Evolutionary conservation across 768 basidiomycete species (phyloP), one percentile per base, ranked within the genome.

Genomic region (Tubosaeta brunneosetosa): DNA sequence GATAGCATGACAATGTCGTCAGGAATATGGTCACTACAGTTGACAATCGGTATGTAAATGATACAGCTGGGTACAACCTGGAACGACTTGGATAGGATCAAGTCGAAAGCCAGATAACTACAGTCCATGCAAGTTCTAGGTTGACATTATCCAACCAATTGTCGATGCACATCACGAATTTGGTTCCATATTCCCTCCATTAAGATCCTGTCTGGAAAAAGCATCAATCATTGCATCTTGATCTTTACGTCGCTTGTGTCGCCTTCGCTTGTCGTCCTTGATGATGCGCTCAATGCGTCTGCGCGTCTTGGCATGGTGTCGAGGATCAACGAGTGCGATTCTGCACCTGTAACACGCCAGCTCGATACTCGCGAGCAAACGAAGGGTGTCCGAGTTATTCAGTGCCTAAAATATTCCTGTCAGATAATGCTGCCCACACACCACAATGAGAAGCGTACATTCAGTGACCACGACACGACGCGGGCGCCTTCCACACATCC

Each of bases 381-480:
- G 84, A 32, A 92, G 77, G 1, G 90, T 91, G 64, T 92, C 89
- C 8, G 88, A 82, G 61, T 87, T 85, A 63, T 89, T 92, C 56
- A 89, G 68, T 2, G 90, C 88, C 89, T 92, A 56, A 40, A 37
- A 55, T 42, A 58, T 43, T 37, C 34, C 43, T n/a, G 42, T 60
- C 55, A 62, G 56, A 32, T 38, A 22, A 29, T 44, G 40, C 11
- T 40, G 38, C 41, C 36, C 44, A 55, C 37, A 31, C 44, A 49
- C 48, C 26, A 42, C 41, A n/a, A 55, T 47, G 40, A 41, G 36
- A 51, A 41, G 65, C 83, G 51, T 60, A 89, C 89, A 62, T 91
- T 91, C 53, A 91, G 66, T 29, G 90, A 91, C 88, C 89, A 92
- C 13, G 90, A 91, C 31, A 91, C 74, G 37, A 92, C 89, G 38